phyloP scores from a whole-genome alignment of 2,329 filamentous ascomycete genomes.

The Helotiales sp. region DNA sequence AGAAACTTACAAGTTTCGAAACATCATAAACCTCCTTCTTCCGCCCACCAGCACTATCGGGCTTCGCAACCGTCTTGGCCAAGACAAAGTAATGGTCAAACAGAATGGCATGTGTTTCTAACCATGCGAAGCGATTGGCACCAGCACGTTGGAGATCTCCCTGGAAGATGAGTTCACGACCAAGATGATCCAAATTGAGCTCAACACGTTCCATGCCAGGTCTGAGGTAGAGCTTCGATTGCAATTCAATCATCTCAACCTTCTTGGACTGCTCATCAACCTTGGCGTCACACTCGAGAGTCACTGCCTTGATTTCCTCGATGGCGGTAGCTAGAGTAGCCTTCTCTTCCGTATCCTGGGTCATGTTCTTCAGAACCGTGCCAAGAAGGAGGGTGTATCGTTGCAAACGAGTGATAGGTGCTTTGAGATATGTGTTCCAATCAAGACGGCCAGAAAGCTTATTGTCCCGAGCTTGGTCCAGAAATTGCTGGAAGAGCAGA shows the following conservation, averaged over 20 bases:
- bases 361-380: constrained; percentile 84
- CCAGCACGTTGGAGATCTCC: constrained; percentile 90
- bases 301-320: constrained; percentile 88
- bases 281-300: constrained; percentile 86
- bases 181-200: constrained; percentile 92
- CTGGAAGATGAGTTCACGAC: constrained; percentile 84
- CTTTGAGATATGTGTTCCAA: constrained; percentile 94
- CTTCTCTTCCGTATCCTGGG: constrained; percentile 87
- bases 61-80: constrained; percentile 74
- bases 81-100: constrained; percentile 97
- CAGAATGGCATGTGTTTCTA: constrained; percentile 90
- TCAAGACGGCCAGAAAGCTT: constrained; percentile 81
- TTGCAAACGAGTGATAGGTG: constrained; percentile 90
- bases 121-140: constrained; percentile 86
- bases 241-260: constrained; percentile 84
- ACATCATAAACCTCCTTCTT: constrained; percentile 89
- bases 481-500: constrained; percentile 81
- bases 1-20: constrained; percentile 73
- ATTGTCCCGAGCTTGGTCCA: constrained; percentile 79
- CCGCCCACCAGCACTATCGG: constrained; percentile 71
- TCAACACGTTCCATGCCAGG: constrained; percentile 87
- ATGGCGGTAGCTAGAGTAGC: constrained; percentile 81
- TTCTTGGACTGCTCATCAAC: constrained; percentile 93
- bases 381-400: constrained; percentile 83
- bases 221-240: constrained; percentile 80